Conservation (phyloP, 495 filamentous ascomycete species). For the Chaetomidium leptoderma region DNA sequence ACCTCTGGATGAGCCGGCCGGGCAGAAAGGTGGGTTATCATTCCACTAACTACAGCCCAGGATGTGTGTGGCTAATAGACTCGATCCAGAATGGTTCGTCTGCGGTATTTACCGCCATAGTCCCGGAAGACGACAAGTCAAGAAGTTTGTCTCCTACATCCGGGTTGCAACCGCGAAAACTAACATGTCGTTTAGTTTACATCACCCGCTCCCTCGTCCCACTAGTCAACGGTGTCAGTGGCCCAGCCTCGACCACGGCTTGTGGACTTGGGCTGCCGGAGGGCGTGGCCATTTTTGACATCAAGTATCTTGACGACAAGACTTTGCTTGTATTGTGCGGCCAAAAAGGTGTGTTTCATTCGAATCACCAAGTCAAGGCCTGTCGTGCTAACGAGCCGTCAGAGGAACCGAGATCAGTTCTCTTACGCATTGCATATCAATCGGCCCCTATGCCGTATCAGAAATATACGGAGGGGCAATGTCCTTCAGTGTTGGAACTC, state of each 20-base stretch:
- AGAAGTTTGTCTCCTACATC: constrained; percentile 21
- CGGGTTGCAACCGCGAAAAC: constrained; percentile 20
- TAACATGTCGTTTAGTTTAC: constrained; percentile 38
- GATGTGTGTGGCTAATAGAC: constrained; percentile 16
- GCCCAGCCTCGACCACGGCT: constrained; percentile 25
- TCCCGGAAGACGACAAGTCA: constrained; percentile 24
- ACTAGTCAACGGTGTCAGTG: constrained; percentile 44
- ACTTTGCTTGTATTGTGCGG: constrained; percentile 44
- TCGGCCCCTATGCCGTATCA: constrained; percentile 12
- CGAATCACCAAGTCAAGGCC: neutral
- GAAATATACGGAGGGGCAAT: constrained; percentile 11
- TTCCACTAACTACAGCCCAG: neutral
- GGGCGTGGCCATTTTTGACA: constrained; percentile 40
- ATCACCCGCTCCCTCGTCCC: constrained; percentile 40
- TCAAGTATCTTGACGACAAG: constrained; percentile 47
- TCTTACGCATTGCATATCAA: constrained; percentile 19
- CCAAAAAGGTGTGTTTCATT: constrained; percentile 32
- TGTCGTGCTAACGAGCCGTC: constrained; percentile 5
- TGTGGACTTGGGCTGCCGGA: constrained; percentile 39
- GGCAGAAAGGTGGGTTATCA: constrained; percentile 17
- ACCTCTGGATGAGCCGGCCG: constrained; percentile 28
- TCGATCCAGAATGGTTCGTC: constrained; percentile 28
- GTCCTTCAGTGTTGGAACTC: neutral
- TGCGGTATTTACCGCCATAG: constrained; percentile 37
- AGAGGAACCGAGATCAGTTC: constrained; percentile 23